phyloP scores from a whole-genome alignment of 768 basidiomycete species.

The Cystofilobasidium bisporidii region DNA sequence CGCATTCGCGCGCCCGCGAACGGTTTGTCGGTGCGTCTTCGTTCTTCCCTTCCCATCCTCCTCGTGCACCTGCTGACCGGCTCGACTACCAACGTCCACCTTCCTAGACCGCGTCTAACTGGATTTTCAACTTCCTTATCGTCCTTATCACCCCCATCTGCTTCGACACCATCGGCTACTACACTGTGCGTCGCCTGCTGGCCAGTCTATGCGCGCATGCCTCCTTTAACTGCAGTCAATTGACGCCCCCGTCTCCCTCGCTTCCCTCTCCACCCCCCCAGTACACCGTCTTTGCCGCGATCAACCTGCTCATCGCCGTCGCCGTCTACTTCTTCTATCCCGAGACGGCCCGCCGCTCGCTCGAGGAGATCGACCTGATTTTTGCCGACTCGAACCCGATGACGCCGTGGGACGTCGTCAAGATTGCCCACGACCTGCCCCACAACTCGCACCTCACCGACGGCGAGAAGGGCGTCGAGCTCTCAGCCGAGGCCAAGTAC shows the following conservation, averaged over 20 bases:
- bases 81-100: no score
- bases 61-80: constrained; percentile 54
- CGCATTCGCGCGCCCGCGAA: constrained; percentile 57
- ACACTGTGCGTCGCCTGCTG: constrained; percentile 21
- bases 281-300: constrained; percentile 32
- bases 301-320: constrained; percentile 33
- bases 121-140: constrained; percentile 28
- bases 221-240: no score
- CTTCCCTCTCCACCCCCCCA: no score
- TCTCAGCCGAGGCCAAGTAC: background rate
- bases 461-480: background rate
- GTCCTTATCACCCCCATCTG: constrained; percentile 6
- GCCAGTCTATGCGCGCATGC: no score
- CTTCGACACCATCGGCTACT: background rate
- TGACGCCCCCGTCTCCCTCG: no score
- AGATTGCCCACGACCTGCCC: constrained; percentile 9
- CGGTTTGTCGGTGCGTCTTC: no score
- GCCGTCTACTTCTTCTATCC: constrained; percentile 28
- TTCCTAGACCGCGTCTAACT: constrained; percentile 46
- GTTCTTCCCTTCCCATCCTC: no score
- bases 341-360: constrained; percentile 25
- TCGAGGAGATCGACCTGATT: constrained; percentile 29
- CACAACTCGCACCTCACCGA: background rate
- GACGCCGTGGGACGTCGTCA: constrained; percentile 22
- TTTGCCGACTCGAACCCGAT: constrained; percentile 10